Conservation (phyloP, 371 early-diverging fungal species). For the Rhizopus arrhizus region DNA sequence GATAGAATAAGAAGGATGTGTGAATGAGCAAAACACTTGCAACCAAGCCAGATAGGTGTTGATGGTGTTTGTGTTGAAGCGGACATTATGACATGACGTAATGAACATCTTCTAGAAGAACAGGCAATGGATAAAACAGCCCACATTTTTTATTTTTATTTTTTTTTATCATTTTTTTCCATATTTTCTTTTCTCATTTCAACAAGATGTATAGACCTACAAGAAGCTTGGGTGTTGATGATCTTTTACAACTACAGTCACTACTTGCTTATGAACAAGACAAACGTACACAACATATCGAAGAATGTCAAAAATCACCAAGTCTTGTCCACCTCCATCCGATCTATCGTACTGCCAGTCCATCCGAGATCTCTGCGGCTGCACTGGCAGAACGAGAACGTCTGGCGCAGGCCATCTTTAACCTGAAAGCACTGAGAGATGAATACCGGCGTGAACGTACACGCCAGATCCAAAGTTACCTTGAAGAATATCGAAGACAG, state of each 20-base stretch:
- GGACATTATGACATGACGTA: too few species aligned
- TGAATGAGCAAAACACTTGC: too few species aligned
- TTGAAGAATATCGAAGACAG: conserved; percentile 28
- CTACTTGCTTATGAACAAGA: conserved; percentile 22
- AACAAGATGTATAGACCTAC: not conserved
- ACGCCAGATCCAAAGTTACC: conserved; percentile 25
- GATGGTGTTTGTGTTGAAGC: too few species aligned
- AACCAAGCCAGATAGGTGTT: too few species aligned
- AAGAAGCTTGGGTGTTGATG: conserved; percentile 18
- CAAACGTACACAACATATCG: conserved; percentile 19
- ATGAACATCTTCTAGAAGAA: too few species aligned
- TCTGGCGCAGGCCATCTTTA: conserved; percentile 20
- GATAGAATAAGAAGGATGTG: too few species aligned
- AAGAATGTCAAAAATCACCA: conserved; percentile 8
- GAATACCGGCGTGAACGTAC: conserved; percentile 30
- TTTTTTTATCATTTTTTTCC: not conserved
- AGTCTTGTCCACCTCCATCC: not conserved
- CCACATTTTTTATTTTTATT: not conserved
- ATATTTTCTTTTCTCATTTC: not conserved
- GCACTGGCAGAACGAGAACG: conserved; percentile 21
- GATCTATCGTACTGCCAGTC: conserved; percentile 8
- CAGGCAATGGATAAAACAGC: too few species aligned
- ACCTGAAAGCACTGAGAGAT: conserved; percentile 15
- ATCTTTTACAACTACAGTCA: conserved; percentile 26
- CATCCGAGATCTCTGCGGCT: conserved; percentile 11